Base-by-base conservation (phyloP, 2,329 filamentous ascomycete genomes). In the Metarhizium robertsii region DNA sequence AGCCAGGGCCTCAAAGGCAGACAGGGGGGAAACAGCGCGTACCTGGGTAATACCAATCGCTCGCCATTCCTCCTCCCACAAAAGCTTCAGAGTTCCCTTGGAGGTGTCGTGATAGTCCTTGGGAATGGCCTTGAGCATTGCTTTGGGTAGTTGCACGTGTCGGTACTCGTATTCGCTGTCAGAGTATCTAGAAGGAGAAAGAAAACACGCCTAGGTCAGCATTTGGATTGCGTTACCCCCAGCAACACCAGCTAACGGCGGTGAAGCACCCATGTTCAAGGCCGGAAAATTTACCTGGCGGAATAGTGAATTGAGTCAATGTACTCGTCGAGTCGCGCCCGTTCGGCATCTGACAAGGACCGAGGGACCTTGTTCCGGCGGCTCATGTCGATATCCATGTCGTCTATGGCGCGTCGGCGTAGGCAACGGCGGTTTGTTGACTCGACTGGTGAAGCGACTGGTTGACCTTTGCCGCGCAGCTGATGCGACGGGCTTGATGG, bases 61-160 rank as follows among this genome's bases (percentile, higher is more conserved):
- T 73, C 94, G 86, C 94, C 94, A 99, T 75, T 99, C 94, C 62
- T 97, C 92, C 72, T 99, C 94, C 92, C 92, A 96, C 59, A 99
- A 76, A 63, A 99, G 77, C 77, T 97, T 99, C 72, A 99, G 75
- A 6, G 92, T 97, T 59, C 94, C 94, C 73, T 95, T 90, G 53
- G 84, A 77, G 52, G 85, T 80, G 71, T 96, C 92, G 68, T 95
- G 92, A 73, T 96, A 96, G 61, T 96, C 92, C 70, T 92, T 87
- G 20, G 94, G 94, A 63, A 99, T 97, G 45, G 84, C 88, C 75
- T 97, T 97, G 61, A 99, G 85, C 94, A 99, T 99, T 64, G 90
- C 86, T 75, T 99, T 99, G 47, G 94, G 94, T 34, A 99, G 84
- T 73, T 96, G 92, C 57, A 99, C 94, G 73, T 99, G 94, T 61